A percentile compares a stretch with the other conserved stretches of the same genome.
phyloP scores from a whole-genome alignment of 225 moss, liverwort and hornwort species.

The Bryum argenteum region DNA sequence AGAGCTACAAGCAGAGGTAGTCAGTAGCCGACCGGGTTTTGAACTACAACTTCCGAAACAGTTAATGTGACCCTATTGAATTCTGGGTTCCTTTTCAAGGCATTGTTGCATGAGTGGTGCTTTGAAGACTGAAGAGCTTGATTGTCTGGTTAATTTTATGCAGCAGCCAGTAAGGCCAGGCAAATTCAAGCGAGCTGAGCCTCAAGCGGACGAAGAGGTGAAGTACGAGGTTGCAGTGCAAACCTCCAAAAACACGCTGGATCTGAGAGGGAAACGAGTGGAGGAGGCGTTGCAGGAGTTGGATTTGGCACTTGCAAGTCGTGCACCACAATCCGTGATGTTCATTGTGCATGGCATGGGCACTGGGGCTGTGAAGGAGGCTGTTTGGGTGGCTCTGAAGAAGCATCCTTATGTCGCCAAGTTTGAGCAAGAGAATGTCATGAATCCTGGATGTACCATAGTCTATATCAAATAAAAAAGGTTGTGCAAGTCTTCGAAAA shows the following conservation, averaged over 20 bases:
- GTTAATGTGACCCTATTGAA: too few relatives aligned
- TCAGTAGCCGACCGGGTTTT: too few relatives aligned
- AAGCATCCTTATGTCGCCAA: slow-evolving; percentile 87
- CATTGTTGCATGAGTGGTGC: slow-evolving; percentile 13
- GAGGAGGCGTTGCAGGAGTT: slow-evolving; percentile 84
- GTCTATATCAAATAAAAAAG: slow-evolving; percentile 66
- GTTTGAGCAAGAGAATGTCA: slow-evolving; percentile 83
- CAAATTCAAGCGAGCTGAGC: slow-evolving; percentile 38
- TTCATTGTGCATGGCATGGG: slow-evolving; percentile 95
- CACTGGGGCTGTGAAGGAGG: slow-evolving; percentile 94
- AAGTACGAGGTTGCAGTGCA: slow-evolving; percentile 83
- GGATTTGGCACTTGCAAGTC: slow-evolving; percentile 65
- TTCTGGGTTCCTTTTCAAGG: too few relatives aligned
- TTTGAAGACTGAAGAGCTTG: background rate
- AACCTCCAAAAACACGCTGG: slow-evolving; percentile 87
- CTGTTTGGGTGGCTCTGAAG: slow-evolving; percentile 65
- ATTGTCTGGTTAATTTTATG: slow-evolving; percentile 1
- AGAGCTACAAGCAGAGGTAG: too few relatives aligned
- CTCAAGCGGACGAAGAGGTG: slow-evolving; percentile 38
- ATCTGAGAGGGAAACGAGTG: slow-evolving; percentile 83
- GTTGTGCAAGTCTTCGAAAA: too few relatives aligned
- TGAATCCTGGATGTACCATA: slow-evolving; percentile 93
- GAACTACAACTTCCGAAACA: too few relatives aligned
- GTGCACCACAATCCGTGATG: slow-evolving; percentile 66
- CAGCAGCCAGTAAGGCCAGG: slow-evolving; percentile 51